Evolutionary conservation across 169 alveolate species (phyloP), one percentile per base, ranked within the genome.

Genomic region (Theileria parva): DNA sequence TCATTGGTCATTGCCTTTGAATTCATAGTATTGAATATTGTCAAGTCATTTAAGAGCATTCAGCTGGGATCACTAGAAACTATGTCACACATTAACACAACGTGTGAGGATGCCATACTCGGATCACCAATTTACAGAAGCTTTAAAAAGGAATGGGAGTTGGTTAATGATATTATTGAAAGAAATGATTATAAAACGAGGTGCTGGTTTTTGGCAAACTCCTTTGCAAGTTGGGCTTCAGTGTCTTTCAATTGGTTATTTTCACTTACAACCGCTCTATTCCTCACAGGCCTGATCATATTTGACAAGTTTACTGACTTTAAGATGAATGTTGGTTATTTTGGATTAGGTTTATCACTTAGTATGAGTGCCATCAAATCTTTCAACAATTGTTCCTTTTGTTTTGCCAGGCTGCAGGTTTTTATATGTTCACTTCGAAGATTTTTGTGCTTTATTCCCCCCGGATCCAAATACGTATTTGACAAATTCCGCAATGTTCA

Each of bases 81-180:
- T 37, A 60, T 13, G 39, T 67, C 21, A 19, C 27, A 66, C 2
- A 69, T 80, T 39, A 74, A 80, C 70, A 39, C 81, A 34, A 68
- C 74, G 6, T 70, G 51, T 19, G 83, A 69, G 9, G 81, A 74
- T 64, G 81, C 70, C 0, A 74, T 80, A 6, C 37, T 77, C 28
- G 88, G 88, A 21, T 80, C 88, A 17, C 70, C 21, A 1, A 63
- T 80, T 1, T 70, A 80, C 57, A 30, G 88, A 23, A 80, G 88
- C 37, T 80, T 80, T 65, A 66, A 75, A 17, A 80, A 50, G 53
- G 88, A 80, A 30, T 53, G 37, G 25, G 30, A 57, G 15, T 80
- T 61, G 21, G 17, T 70, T 50, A 34, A 70, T 7, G 32, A 37
- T 13, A 53, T 80, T 28, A 25, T 61, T 44, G 32, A 28, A 50